phyloP scores from a whole-genome alignment of 345 rosid species.

The Geranium brycei region DNA sequence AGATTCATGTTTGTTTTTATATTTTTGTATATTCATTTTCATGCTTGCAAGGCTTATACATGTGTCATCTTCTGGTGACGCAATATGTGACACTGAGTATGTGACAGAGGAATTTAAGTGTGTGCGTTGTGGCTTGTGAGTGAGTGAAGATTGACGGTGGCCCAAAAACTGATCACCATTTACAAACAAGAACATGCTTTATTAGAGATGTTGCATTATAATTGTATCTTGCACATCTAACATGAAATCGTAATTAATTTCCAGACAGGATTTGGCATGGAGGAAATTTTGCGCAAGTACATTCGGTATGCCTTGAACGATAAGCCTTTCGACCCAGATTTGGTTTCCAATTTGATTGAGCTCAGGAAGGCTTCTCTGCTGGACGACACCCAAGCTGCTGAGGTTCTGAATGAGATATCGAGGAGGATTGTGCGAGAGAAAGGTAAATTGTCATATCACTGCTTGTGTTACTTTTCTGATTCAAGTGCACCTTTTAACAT shows the following conservation, averaged over 20 bases:
- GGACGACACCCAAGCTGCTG: slow-evolving; percentile 58
- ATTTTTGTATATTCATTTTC: neutral
- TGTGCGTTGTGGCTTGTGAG: neutral
- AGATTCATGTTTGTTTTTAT: neutral
- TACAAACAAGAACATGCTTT: neutral
- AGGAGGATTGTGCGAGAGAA: slow-evolving; percentile 66
- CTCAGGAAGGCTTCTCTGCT: slow-evolving; percentile 68
- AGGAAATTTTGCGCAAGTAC: slow-evolving; percentile 81
- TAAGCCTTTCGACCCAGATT: slow-evolving; percentile 71
- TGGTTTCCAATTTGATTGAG: slow-evolving; percentile 52
- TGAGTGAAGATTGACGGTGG: neutral
- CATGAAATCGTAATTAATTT: slow-evolving; percentile 20
- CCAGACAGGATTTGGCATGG: slow-evolving; percentile 93
- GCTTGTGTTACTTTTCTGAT: too few relatives aligned
- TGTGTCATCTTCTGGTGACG: neutral
- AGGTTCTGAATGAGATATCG: slow-evolving; percentile 70
- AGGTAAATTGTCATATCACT: slow-evolving; percentile 28
- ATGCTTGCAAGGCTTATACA: neutral
- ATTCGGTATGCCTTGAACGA: slow-evolving; percentile 78
- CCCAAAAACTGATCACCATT: neutral
- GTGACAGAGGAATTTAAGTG: too few relatives aligned
- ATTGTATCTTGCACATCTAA: slow-evolving; percentile 11
- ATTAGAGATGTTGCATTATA: neutral
- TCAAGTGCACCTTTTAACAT: too few relatives aligned
- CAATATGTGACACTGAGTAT: too few relatives aligned